Base-by-base conservation (phyloP, 306 rosid species). In the Lathyrus tuberosus region DNA sequence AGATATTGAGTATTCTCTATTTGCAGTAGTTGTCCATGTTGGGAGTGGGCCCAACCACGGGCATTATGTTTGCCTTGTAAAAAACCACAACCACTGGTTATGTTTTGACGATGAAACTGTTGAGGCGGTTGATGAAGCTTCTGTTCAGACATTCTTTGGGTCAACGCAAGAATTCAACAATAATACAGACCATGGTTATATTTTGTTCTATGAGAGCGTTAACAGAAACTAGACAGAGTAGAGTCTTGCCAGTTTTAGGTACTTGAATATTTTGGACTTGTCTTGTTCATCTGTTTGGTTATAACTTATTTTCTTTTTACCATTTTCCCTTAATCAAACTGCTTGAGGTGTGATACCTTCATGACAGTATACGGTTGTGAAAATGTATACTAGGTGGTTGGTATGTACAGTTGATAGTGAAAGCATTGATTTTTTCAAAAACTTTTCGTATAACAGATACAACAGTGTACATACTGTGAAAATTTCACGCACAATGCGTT, bases 1-100 rank as follows among this genome's bases (percentile, higher is more conserved):
- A 17, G 98, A 92, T 65, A 70, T 79, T 0, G 96, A 92, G 80
- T 92, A 92, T 81, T 89, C 98, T 53, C 85, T 92, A 22, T 89
- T 92, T 80, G 98, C 98, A 0, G 96, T 92, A 30, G 98, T 92
- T 60, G 96, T 92, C 54, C 98, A 92, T 69, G 95, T 92, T 30
- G 98, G 98, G 12, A 89, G 88, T 68, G 98, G 98, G 5, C 96
- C 99, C 73, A 95, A 95, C 87, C 99, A 95, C 35, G 99, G 99
- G 37, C 99, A 95, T 83, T 95, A 95, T 51, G 95, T 91, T 54
- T 84, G 99, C 86, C 99, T 95, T 67, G 99, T 95, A 83, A 92
- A 92, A 85, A 92, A 96, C 87, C 98, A 92, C 69, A 86, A 85
- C 86, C 96, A 92, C 82, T 89, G 98, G 98, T 65, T 92, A 75